These are phyloP conservation scores for Chamaenerion angustifolium DNA, from an alignment of 345 rosid genomes.

Conservation along the genomic window DNA sequence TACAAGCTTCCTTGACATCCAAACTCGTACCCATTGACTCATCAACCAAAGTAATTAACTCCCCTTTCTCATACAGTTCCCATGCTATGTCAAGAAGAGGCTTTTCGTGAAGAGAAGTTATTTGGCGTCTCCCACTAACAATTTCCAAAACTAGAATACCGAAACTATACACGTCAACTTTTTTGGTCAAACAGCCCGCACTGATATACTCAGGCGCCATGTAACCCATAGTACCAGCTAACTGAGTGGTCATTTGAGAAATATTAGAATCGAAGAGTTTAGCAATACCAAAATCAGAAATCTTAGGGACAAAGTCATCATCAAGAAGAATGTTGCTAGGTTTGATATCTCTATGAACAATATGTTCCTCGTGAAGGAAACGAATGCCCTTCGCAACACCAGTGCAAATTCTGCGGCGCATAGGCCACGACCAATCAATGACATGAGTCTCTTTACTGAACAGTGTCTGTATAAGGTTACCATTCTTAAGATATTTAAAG, in stretches of 20 bases:
- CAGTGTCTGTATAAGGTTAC: not conserved
- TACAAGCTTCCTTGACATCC: conserved; percentile 1
- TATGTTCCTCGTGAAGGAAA: conserved; percentile 3
- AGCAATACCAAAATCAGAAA: not conserved
- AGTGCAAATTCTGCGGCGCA: conserved; percentile 2
- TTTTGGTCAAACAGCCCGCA: not conserved
- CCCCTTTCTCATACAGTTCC: conserved; percentile 1
- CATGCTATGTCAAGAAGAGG: not conserved
- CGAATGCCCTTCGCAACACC: conserved; percentile 1
- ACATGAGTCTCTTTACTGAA: not conserved
- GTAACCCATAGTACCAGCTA: not conserved
- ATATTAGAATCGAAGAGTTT: not conserved
- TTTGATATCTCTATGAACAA: conserved; percentile 3
- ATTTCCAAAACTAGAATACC: conserved; percentile 1
- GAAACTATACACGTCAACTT: not conserved
- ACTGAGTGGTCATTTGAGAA: not conserved
- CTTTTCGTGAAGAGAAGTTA: too few species aligned
- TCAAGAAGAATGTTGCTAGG: conserved; percentile 1
- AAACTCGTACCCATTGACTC: not conserved
- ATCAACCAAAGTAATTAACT: not conserved
- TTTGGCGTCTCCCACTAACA: conserved; percentile 1
- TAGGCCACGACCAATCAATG: not conserved
- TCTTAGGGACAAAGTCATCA: conserved; percentile 2
- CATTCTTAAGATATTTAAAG: conserved; percentile 1
- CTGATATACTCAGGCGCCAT: not conserved